A percentile compares a stretch with the other conserved stretches of the same genome.
These are phyloP conservation scores for Diaporthe capsici DNA, from an alignment of 2,329 filamentous ascomycete species.

Conservation along the genomic window DNA sequence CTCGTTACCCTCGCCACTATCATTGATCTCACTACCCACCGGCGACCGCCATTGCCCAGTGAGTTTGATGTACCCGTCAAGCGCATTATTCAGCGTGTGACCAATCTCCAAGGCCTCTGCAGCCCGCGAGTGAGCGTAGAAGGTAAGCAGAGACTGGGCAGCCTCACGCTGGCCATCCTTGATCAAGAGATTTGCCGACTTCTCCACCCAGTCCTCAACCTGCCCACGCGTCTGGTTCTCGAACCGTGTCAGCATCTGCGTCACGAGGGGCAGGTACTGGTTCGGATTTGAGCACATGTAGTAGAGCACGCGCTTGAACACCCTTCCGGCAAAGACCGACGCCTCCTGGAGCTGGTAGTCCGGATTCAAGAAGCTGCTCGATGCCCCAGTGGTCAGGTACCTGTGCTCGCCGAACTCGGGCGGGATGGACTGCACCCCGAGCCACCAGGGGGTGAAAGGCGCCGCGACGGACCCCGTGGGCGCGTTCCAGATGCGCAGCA, in stretches of 20 bases:
- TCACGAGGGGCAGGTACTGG: slow-evolving; percentile 16
- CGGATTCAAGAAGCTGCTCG: slow-evolving; percentile 23
- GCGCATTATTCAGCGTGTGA: background rate
- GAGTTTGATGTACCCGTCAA: slow-evolving; percentile 22
- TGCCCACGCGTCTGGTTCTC: background rate
- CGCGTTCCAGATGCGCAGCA: slow-evolving; percentile 18
- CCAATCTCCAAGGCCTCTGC: slow-evolving; percentile 6
- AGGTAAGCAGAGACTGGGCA: slow-evolving; percentile 4
- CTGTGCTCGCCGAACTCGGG: slow-evolving; percentile 28
- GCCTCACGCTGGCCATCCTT: background rate
- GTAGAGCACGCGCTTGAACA: slow-evolving; percentile 22
- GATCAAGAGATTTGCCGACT: background rate
- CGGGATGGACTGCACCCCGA: slow-evolving; percentile 10
- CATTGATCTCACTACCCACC: slow-evolving; percentile 8
- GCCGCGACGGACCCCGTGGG: slow-evolving; percentile 17
- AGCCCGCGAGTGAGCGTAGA: slow-evolving; percentile 10
- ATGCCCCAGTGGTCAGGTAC: slow-evolving; percentile 20
- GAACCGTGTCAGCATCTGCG: slow-evolving; percentile 16
- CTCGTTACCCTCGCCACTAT: slow-evolving; percentile 11
- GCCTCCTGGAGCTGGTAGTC: slow-evolving; percentile 27
- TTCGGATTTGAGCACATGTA: slow-evolving; percentile 26
- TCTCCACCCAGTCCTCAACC: slow-evolving; percentile 16
- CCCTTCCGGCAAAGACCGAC: background rate
- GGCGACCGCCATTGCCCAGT: slow-evolving; percentile 23
- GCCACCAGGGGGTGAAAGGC: slow-evolving; percentile 17